Percentiles rank a stretch among this genome's conserved stretches.
Evolutionary conservation across 352 stramenopile genomes (phyloP).

Genomic region (Phytopythium chamaehyphon): DNA sequence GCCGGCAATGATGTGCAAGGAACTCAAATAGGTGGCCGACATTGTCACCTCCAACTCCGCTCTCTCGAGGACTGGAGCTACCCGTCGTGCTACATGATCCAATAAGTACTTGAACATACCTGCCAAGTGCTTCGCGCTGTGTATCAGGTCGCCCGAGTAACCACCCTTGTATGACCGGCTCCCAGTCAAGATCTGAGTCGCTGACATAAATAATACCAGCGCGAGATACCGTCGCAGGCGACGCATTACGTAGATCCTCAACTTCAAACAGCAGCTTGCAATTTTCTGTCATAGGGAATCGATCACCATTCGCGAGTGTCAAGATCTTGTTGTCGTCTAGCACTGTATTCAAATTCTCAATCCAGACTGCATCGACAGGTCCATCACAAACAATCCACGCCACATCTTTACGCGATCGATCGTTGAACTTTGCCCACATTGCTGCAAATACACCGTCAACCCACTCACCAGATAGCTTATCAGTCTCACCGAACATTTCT

Average conservation of each 20-base stretch:
- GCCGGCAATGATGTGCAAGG: conserved; percentile 45
- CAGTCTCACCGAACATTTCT: conserved; percentile 82
- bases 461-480: conserved; percentile 74
- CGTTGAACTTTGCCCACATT: conserved; percentile 88
- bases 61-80: background rate
- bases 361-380: conserved; percentile 92
- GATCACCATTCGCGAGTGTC: conserved; percentile 91
- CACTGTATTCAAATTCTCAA: conserved; percentile 95
- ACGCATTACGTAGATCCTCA: conserved; percentile 90
- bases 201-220: conserved; percentile 92
- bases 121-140: conserved; percentile 39
- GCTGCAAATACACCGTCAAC: conserved; percentile 75
- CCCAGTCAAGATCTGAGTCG: conserved; percentile 73
- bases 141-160: conserved; percentile 40
- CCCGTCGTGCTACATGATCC: conserved; percentile 14
- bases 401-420: conserved; percentile 72
- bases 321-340: conserved; percentile 94
- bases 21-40: conserved; percentile 72
- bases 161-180: conserved; percentile 64
- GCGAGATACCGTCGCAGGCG: conserved; percentile 88
- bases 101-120: conserved; percentile 51
- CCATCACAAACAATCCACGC: conserved; percentile 93
- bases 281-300: conserved; percentile 87
- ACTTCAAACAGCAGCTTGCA: conserved; percentile 93
- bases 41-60: conserved; percentile 7